Conservation (phyloP, 2,329 filamentous ascomycete species). For the Stromatinia cepivora region DNA sequence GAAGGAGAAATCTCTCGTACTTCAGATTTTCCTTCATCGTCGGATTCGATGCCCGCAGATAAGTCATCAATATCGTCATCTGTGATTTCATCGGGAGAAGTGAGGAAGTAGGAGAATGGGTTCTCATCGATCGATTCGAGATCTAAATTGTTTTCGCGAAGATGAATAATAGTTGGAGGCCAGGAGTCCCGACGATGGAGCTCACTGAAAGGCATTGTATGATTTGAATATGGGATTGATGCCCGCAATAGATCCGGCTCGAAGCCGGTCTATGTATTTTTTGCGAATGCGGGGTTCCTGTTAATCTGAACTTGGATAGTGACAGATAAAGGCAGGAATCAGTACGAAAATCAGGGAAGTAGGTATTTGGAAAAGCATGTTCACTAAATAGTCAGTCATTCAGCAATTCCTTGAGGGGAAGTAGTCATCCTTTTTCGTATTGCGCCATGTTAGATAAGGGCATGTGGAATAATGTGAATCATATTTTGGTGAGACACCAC, state of each 20-base stretch:
- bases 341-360: conserved; percentile 26
- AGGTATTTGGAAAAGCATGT: conserved; percentile 20
- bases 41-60: conserved; percentile 40
- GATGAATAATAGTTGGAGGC: conserved; percentile 40
- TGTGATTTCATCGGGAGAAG: conserved; percentile 37
- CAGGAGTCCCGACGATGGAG: conserved; percentile 40
- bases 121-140: conserved; percentile 39
- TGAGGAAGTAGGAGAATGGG: conserved; percentile 42
- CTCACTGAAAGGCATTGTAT: conserved; percentile 26
- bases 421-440: conserved; percentile 28
- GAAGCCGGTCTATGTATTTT: conserved; percentile 38
- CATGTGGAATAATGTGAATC: conserved; percentile 35
- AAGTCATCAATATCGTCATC: conserved; percentile 39
- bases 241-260: conserved; percentile 35
- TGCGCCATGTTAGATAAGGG: conserved; percentile 33
- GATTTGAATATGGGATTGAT: background rate
- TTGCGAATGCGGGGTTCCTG: conserved; percentile 17
- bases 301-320: conserved; percentile 15
- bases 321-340: conserved; percentile 16
- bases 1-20: conserved; percentile 40
- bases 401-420: conserved; percentile 30
- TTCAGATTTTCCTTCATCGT: conserved; percentile 28
- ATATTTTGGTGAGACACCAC: conserved; percentile 33
- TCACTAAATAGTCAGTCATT: conserved; percentile 35
- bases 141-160: conserved; percentile 30